These are phyloP conservation scores for Talaromyces stipitatus DNA, from an alignment of 495 filamentous ascomycete genomes.

Conservation along the genomic window DNA sequence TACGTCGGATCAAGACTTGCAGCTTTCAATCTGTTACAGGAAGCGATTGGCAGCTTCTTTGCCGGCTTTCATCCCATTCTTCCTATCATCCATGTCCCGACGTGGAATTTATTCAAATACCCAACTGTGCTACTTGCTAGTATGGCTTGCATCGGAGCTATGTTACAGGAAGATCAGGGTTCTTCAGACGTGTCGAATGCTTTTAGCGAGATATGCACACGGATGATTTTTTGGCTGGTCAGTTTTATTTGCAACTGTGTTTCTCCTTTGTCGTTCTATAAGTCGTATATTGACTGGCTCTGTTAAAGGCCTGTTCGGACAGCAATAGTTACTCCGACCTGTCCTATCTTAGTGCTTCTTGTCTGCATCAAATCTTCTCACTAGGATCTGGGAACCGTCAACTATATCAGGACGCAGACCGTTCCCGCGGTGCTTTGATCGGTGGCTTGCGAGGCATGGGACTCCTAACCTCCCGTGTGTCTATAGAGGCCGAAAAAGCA, in stretches of 20 bases:
- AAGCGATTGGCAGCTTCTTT: slow-evolving; percentile 16
- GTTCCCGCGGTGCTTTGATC: not conserved
- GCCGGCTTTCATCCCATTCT: slow-evolving; percentile 17
- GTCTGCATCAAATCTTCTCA: slow-evolving; percentile 4
- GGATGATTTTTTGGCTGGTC: slow-evolving; percentile 3
- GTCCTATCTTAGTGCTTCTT: slow-evolving; percentile 1
- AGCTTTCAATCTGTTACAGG: slow-evolving; percentile 11
- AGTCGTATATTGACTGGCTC: not conserved
- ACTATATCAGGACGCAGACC: slow-evolving; percentile 3
- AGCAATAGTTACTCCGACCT: slow-evolving; percentile 2
- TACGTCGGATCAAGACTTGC: slow-evolving; percentile 5
- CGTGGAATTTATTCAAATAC: slow-evolving; percentile 15
- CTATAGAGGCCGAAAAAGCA: not conserved
- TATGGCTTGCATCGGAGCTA: slow-evolving; percentile 20
- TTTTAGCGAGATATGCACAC: slow-evolving; percentile 2
- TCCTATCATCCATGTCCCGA: slow-evolving; percentile 20
- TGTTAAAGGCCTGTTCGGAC: not conserved
- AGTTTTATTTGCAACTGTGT: not conserved
- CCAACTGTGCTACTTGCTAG: slow-evolving; percentile 15
- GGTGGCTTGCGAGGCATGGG: not conserved
- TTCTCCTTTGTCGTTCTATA: not conserved
- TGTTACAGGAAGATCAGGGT: not conserved
- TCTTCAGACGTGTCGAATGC: not conserved
- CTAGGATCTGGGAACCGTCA: slow-evolving; percentile 2
- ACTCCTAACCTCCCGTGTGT: not conserved